Evolutionary conservation across 345 rosid genomes (phyloP), one percentile per base, ranked within the genome.

Genomic region (Psidium friedrichsthalianum): DNA sequence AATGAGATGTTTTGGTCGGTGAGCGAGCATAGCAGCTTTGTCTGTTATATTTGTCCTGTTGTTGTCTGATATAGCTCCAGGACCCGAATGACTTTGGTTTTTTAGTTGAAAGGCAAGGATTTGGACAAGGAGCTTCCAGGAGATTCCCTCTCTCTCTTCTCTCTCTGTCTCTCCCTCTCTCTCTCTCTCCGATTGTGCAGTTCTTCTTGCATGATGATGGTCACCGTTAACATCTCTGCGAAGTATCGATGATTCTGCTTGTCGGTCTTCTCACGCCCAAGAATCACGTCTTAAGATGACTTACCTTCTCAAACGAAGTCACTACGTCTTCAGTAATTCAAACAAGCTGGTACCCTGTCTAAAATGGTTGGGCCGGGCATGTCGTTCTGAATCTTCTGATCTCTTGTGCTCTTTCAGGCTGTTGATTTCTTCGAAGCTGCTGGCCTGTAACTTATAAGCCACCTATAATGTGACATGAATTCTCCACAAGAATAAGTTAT

Each of bases 1-100:
- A 56, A 87, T 92, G 87, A 90, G 88, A 89, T 92, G 95, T 87
- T 94, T 94, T 42, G 90, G 96, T 86, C 90, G 96, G 88, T 94
- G 91, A 92, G 78, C 3, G 24, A 36, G 78, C 78, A 1, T 18
- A 7, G 55, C 16, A 51, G 84, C 57, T 21, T 61, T 58, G 56
- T 56, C 86, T 51, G 86, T 64, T 32, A 7, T 29, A 7, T 36
- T 27, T 44, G 40, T 84, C 57, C 44, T 74, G 51, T 69, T 16
- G 14, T 61, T n/a, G 47, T 64, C 21, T 51, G 47, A 29, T 5
- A 25, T 84, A 6, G 11, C 76, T 61, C 15, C 20, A 29, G 74
- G 78, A 69, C 47, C 47, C 78, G 3, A 20, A 32, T 69, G 78
- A 69, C 42, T 69, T 36, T 18, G 78, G 78, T 69, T 69, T 36